Base-by-base conservation (phyloP, 2,329 filamentous ascomycete genomes). In the Aspergillus uvarum region DNA sequence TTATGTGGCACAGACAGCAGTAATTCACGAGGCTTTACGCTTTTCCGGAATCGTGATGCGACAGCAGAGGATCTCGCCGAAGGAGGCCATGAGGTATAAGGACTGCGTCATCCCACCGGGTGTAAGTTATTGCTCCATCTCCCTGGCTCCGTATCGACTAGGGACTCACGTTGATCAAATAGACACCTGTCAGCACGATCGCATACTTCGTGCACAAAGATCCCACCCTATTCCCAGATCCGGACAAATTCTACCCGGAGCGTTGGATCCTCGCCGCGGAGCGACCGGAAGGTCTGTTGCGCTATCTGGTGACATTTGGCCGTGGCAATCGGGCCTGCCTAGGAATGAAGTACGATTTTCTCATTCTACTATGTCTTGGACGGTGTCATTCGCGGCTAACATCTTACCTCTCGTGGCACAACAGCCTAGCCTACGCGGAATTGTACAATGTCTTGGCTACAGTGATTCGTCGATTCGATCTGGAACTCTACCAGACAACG, bases 21-120 rank as follows among this genome's bases (percentile, higher is more conserved):
- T 68, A 2, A 52, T 72, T 16, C 59, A 49, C 2, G 69, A 72
- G 61, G 65, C 73, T 0, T 61, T 81, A 7, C 76, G 81, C 3
- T 56, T 82, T 2, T 76, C 77, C 8, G 77, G 75, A 0, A 72
- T 77, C 0, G 44, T 69, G 47, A 67, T 62, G 64, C 57, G 73
- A 67, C 63, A 71, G 56, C 58, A 75, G 64, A 54, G 70, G 63
- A 51, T 67, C 21, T 59, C 70, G 14, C 69, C 69, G 2, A 60
- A 53, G 1, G 68, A 73, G 38, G 54, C 67, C 0, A 56, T 76
- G 48, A 59, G 63, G 3, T 76, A 74, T 53, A 69, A 73, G 19
- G 56, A 66, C 8, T 69, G 69, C 53, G 58, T 59, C 3, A 76
- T 76, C 14, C 55, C 55, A n/a, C 47, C 55, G 16, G 55, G 55